Evolutionary conservation across 352 stramenopile genomes (phyloP).

Genomic region (Globisporangium radiosum): DNA sequence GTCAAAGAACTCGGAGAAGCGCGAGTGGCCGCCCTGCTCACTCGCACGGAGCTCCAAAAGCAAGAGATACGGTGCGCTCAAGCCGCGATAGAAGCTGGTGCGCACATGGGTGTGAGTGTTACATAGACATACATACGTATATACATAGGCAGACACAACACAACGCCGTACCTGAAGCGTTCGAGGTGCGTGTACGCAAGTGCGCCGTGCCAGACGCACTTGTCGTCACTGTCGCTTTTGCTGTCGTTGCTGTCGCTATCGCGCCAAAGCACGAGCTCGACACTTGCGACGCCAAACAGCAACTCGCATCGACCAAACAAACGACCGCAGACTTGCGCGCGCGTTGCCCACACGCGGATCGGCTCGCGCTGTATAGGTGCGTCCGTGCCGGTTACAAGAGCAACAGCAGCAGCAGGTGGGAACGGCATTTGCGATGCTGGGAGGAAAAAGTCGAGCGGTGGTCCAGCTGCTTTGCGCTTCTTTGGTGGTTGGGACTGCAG

Average conservation of each 20-base stretch:
- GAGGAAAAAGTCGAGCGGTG: conserved; percentile 11
- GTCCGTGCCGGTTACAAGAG: not conserved
- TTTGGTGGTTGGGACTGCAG: not conserved
- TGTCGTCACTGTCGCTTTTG: not conserved
- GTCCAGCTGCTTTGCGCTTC: not conserved
- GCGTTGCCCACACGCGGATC: conserved; percentile 20
- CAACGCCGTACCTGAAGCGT: conserved; percentile 27
- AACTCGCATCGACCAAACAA: conserved; percentile 36
- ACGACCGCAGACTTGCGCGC: conserved; percentile 31
- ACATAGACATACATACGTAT: not conserved
- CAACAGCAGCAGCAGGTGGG: too few species aligned
- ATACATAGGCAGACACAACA: not conserved
- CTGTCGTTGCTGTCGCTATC: not conserved
- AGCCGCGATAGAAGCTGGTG: conserved; percentile 21
- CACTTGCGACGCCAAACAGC: conserved; percentile 16
- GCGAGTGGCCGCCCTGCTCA: conserved; percentile 13
- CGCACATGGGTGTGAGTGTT: not conserved
- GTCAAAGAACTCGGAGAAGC: conserved; percentile 54
- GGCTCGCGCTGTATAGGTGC: not conserved
- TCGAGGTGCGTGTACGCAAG: conserved; percentile 34
- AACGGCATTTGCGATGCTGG: conserved; percentile 7
- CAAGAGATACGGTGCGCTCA: conserved; percentile 39
- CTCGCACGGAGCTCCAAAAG: conserved; percentile 38
- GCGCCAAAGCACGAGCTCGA: conserved; percentile 33
- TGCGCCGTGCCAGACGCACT: conserved; percentile 20